These are phyloP conservation scores for Raffaelea arxii DNA, from an alignment of 2,329 filamentous ascomycete genomes.

Conservation along the genomic window DNA sequence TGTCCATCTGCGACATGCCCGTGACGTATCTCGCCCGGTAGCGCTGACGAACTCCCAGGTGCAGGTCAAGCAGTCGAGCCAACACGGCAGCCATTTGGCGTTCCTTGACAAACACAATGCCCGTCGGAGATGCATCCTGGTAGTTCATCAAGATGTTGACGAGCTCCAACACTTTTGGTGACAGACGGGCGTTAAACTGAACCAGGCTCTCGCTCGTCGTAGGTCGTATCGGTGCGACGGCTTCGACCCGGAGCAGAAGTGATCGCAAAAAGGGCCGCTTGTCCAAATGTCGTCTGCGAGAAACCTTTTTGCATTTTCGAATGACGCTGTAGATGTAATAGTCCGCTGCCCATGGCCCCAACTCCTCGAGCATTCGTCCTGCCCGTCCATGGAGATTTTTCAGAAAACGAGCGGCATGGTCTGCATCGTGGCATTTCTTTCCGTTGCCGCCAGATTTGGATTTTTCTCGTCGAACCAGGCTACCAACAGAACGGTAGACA, in stretches of 20 bases:
- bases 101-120: slow-evolving; percentile 60
- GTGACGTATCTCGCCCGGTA: slow-evolving; percentile 47
- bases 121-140: slow-evolving; percentile 31
- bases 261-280: slow-evolving; percentile 48
- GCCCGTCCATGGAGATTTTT: slow-evolving; percentile 41
- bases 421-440: neutral
- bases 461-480: no score
- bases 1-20: slow-evolving; percentile 22
- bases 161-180: slow-evolving; percentile 48
- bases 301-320: slow-evolving; percentile 11
- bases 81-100: slow-evolving; percentile 52
- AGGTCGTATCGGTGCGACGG: neutral
- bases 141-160: slow-evolving; percentile 38
- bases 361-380: slow-evolving; percentile 39
- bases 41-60: slow-evolving; percentile 34
- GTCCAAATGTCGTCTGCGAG: no score
- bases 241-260: slow-evolving; percentile 23
- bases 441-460: neutral
- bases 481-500: no score
- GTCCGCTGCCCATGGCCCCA: slow-evolving; percentile 62
- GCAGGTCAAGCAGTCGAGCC: slow-evolving; percentile 42
- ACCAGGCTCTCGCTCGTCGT: neutral
- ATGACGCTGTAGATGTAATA: slow-evolving; percentile 49
- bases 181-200: slow-evolving; percentile 16
- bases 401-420: slow-evolving; percentile 38